Evolutionary conservation across 768 basidiomycete genomes (phyloP), one percentile per base, ranked within the genome.

Genomic region (Boletus edulis): DNA sequence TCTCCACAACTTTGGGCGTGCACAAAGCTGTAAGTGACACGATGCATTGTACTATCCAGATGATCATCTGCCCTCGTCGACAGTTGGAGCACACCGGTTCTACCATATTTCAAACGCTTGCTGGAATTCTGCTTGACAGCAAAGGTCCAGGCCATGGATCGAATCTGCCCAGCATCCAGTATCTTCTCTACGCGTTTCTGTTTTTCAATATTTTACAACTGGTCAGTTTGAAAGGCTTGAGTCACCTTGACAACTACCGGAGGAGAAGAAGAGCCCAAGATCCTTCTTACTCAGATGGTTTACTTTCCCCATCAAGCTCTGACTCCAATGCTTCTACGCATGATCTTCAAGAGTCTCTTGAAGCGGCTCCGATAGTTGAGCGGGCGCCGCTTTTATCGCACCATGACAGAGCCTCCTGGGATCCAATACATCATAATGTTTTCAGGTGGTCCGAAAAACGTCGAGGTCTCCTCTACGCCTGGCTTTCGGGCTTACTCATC

Each of bases 1-100:
- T 91, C 43, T 86, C 87, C 2, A 91, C 90, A 1, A 87, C 87
- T 5, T 75, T 91, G 0, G 89, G 88, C 1, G 83, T 84, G 8
- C 88, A 91, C 65, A 91, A 91, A 67, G 83, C 84, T 65, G 89
- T 89, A 72, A 57, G 85, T 71, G 12, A 17, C 41, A 52, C 37
- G 27, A 22, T 49, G 31, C 7, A 24, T 42, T 9, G 17, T 34
- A 6, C 22, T 5, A 42, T 31, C 12, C 11, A 38, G 27, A 37
- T 44, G 24, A 8, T 57, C 20, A 56, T 20, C 27, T 35, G 0
- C 11, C 44, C 9, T 44, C 12, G 52, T 42, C 5, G 40, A 41
- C 53, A 90, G 88, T 73, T 91, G 54, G 89, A 91, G 65, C 84
- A 88, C 67, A 82, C 84, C 3, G 88, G 88, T 2, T 81, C 85